A percentile compares a stretch with the other conserved stretches of the same genome.
phyloP scores from a whole-genome alignment of 352 stramenopile genomes.

The Phytophthora hibernalis region DNA sequence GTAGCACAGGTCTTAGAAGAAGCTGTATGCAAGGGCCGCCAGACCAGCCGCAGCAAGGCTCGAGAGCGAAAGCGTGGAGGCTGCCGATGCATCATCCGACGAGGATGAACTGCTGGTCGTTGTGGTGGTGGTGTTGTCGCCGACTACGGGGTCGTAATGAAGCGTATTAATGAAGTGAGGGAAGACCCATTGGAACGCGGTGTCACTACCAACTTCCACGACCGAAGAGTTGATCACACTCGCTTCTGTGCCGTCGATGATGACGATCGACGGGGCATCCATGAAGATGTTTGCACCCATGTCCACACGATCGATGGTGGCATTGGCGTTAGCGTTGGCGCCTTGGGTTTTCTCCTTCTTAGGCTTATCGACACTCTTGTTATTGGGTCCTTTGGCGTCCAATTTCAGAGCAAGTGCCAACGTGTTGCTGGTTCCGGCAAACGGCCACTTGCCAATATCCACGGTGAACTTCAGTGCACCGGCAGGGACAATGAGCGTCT shows the following conservation, averaged over 20 bases:
- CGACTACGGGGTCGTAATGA: constrained; percentile 65
- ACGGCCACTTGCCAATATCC: constrained; percentile 41
- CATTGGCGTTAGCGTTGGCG: neutral
- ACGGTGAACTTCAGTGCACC: constrained; percentile 57
- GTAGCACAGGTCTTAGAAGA: constrained; percentile 21
- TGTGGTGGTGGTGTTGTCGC: constrained; percentile 18
- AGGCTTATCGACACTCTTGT: constrained; percentile 10
- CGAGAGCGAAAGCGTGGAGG: constrained; percentile 15
- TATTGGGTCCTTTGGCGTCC: constrained; percentile 36
- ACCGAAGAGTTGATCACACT: constrained; percentile 40
- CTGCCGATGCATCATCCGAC: neutral
- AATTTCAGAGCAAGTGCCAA: constrained; percentile 42
- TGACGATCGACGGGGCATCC: constrained; percentile 28
- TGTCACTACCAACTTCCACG: constrained; percentile 5
- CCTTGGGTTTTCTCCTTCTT: constrained; percentile 28
- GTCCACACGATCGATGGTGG: constrained; percentile 35
- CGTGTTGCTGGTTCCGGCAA: constrained; percentile 26
- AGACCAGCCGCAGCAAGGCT: constrained; percentile 15
- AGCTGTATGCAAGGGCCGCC: constrained; percentile 6
- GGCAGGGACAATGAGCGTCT: constrained; percentile 40
- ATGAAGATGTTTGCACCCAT: constrained; percentile 54
- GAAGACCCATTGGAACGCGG: constrained; percentile 53
- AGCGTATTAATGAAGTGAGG: constrained; percentile 43
- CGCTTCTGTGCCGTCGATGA: constrained; percentile 27
- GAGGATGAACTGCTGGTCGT: constrained; percentile 8